Evolutionary conservation across 2,329 filamentous ascomycete species (phyloP), one percentile per base, ranked within the genome.

Genomic region (Moelleriella libera): DNA sequence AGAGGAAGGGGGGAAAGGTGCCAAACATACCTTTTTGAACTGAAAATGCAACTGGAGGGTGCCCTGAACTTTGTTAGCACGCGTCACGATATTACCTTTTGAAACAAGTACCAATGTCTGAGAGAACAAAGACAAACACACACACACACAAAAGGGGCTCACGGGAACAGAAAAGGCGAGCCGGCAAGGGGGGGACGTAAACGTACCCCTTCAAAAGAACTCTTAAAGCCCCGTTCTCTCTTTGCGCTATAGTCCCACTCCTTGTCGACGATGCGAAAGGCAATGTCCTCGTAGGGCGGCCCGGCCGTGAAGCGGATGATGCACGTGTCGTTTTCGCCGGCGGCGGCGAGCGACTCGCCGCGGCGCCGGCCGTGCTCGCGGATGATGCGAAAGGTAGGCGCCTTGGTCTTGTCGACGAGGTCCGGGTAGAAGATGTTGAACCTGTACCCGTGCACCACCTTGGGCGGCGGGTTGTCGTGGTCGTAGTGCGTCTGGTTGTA

Each of bases 401-500:
- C 89, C 65, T 89, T 95, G 32, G 83, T 80, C 68, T 90, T 94
- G 69, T 97, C 89, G 58, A 97, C 88, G 32, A 98, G 78, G 57
- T 98, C 92, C 0, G 92, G 92, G 60, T 98, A 98, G 68, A 98
- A 98, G 46, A 98, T 90, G 68, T 98, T 97, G 75, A 98, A 98
- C 64, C 94, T 96, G 74, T 98, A 98, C 48, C 92, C 92, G 63
- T 98, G 92, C 9, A 98, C 92, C 6, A 98, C 90, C 67, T 95
- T 96, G 30, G 92, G 92, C 1, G 92, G 92, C 2, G 92, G 92
- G 59, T 97, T 96, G 61, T 97, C 90, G 63, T 96, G 88, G 63
- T 97, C 92, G 68, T 98, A 98, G 67, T 98, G 92, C 10, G 92
- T 98, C 68, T 98, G 92, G 60, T 98, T 98, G 75, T 98, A 98